These are phyloP conservation scores for thale cress (Arabidopsis thaliana) DNA, from an alignment of 345 rosid species.

Conservation along the genomic window TAIR10.1 NC_003076.8:4670001-4670500, in stretches of 20 bases:
- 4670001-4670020: not conserved
- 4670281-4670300: not conserved
- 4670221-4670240: no score
- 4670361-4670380: not conserved
- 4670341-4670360: not conserved
- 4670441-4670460: not conserved
- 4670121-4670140: no score
- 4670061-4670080: conserved; percentile 29
- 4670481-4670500: not conserved
- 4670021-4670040: not conserved
- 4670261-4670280: not conserved
- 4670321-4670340: not conserved
- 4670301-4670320: not conserved
- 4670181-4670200: not conserved
- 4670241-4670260: not conserved
- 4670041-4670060: conserved; percentile 17
- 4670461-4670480: not conserved
- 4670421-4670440: not conserved
- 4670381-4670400: not conserved
- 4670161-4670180: not conserved
- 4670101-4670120: not conserved
- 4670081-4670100: conserved; percentile 43
- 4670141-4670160: no score
- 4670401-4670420: not conserved
- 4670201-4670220: not conserved